These are phyloP conservation scores for Clitopilus hobsonii DNA, from an alignment of 768 basidiomycete genomes.

Conservation along the genomic window DNA sequence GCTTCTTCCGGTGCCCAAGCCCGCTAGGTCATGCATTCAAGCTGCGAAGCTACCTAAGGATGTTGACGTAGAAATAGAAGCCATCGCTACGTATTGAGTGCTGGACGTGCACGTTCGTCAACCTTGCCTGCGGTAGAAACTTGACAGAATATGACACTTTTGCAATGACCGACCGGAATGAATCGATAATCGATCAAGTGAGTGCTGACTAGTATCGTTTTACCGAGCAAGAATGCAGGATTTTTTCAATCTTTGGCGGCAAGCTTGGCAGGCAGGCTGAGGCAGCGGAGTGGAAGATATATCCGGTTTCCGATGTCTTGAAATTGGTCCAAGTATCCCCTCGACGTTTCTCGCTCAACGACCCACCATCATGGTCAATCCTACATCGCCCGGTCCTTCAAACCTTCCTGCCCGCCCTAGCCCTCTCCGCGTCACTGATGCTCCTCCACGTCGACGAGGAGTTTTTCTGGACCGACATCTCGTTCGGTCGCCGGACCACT, in stretches of 20 bases:
- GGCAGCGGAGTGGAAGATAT: background rate
- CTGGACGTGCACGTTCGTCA: background rate
- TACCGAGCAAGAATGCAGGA: no score
- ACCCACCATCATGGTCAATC: background rate
- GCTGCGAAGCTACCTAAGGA: constrained; percentile 64
- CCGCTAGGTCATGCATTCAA: constrained; percentile 74
- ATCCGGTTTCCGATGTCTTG: background rate
- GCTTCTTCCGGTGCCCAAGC: constrained; percentile 52
- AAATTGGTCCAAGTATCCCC: background rate
- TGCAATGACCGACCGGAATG: background rate
- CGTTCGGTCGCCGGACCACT: background rate
- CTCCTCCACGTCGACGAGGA: no score
- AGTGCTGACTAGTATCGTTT: background rate
- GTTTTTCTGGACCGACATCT: background rate
- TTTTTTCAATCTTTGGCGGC: background rate
- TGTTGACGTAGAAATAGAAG: constrained; percentile 73
- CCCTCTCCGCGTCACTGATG: no score
- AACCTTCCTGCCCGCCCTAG: no score
- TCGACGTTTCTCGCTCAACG: background rate
- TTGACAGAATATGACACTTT: background rate
- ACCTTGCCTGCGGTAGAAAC: background rate
- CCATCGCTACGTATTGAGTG: constrained; percentile 45
- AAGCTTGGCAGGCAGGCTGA: background rate
- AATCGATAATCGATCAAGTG: background rate
- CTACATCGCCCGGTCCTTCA: background rate